These are phyloP conservation scores for Cyberlindnera lachancei DNA, from an alignment of 805 yeast species.

Conservation along the genomic window DNA sequence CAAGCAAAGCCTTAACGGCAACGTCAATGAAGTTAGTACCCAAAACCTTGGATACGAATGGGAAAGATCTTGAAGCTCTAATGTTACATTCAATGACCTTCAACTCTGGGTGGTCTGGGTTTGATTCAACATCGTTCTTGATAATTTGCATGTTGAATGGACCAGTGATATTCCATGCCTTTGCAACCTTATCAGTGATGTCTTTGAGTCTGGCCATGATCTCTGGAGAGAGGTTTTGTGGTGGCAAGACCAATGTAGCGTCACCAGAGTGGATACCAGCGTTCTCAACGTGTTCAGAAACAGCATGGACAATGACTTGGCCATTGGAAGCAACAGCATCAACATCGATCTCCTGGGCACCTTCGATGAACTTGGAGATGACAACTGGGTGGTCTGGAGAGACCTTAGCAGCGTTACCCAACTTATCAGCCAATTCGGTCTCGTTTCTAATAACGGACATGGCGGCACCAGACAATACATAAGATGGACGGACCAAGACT, in stretches of 20 bases:
- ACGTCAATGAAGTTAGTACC: constrained; percentile 93
- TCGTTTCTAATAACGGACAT: constrained; percentile 87
- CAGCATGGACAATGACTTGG: constrained; percentile 84
- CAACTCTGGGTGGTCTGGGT: constrained; percentile 52
- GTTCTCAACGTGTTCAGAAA: constrained; percentile 95
- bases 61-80: constrained; percentile 98
- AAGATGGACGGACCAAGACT: constrained; percentile 94
- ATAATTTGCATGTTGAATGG: constrained; percentile 98
- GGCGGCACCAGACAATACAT: constrained; percentile 96
- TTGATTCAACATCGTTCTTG: constrained; percentile 57
- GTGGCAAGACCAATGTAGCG: constrained; percentile 92
- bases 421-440: constrained; percentile 72
- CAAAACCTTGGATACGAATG: constrained; percentile 94
- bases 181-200: constrained; percentile 88
- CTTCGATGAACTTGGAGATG: constrained; percentile 89
- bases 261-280: constrained; percentile 99
- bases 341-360: constrained; percentile 94
- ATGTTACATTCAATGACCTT: constrained; percentile 98
- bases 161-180: constrained; percentile 93
- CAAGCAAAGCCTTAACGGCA: constrained; percentile 82
- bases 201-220: constrained; percentile 70
- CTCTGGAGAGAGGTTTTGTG: constrained; percentile 63
- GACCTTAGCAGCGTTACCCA: constrained; percentile 83
- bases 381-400: constrained; percentile 97
- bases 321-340: constrained; percentile 95